Evolutionary conservation across 352 stramenopile species (phyloP).

Genomic region (Halophytophthora batemanensis): DNA sequence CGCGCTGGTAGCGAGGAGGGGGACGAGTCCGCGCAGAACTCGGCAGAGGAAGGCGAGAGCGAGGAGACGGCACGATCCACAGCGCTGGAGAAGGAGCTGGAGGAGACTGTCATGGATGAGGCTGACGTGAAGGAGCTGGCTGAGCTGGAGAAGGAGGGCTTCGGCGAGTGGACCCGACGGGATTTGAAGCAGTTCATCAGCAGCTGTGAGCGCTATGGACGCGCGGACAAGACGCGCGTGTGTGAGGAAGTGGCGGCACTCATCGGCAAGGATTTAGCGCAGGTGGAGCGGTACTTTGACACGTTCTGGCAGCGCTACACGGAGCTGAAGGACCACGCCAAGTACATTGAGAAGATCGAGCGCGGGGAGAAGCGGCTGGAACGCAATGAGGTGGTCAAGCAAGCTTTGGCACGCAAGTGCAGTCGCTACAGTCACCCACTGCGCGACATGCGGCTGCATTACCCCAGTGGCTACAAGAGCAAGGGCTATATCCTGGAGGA

Average conservation of each 20-base stretch:
- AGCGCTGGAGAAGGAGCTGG: constrained; percentile 78
- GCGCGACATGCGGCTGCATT: constrained; percentile 86
- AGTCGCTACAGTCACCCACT: constrained; percentile 93
- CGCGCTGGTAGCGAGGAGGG: constrained; percentile 49
- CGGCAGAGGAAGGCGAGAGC: constrained; percentile 54
- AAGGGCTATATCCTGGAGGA: constrained; percentile 96
- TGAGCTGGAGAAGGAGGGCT: constrained; percentile 85
- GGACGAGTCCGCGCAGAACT: constrained; percentile 60
- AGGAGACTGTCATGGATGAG: constrained; percentile 70
- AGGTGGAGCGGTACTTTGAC: constrained; percentile 95
- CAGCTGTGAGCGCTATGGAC: constrained; percentile 93
- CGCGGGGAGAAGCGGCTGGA: constrained; percentile 95
- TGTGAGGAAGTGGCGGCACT: constrained; percentile 89
- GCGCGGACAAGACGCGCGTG: constrained; percentile 88
- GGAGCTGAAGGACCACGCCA: constrained; percentile 90
- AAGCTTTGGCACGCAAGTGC: constrained; percentile 95
- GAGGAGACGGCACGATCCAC: constrained; percentile 44
- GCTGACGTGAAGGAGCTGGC: constrained; percentile 69
- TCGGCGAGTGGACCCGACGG: constrained; percentile 94
- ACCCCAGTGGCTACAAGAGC: constrained; percentile 91
- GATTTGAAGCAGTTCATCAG: constrained; percentile 89
- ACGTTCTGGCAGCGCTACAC: constrained; percentile 94
- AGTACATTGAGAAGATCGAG: constrained; percentile 96
- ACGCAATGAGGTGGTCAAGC: constrained; percentile 94
- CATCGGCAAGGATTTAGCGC: constrained; percentile 86